A percentile compares a stretch with the other conserved stretches of the same genome.
Evolutionary conservation across 2,329 filamentous ascomycete species (phyloP).

Genomic region (Metarhizium humberi): DNA sequence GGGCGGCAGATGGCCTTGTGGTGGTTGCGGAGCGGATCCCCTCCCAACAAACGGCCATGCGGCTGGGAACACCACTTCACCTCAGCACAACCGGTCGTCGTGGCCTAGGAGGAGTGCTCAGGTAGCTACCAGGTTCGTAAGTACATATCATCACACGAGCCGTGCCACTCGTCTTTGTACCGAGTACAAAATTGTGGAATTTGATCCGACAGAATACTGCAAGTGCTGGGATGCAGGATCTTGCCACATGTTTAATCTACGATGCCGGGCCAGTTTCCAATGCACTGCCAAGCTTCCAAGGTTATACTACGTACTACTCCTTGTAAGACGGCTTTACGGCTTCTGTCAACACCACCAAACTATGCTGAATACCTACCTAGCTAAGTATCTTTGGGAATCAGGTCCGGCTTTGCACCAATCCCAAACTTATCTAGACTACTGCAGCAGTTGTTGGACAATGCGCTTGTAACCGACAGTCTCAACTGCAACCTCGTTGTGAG

Average conservation of each 20-base stretch:
- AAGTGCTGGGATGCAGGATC: background rate
- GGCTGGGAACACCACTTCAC: background rate
- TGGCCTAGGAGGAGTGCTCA: background rate
- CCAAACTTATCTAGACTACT: too few relatives aligned
- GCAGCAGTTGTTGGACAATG: too few relatives aligned
- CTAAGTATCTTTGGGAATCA: too few relatives aligned
- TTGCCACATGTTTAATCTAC: background rate
- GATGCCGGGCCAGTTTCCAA: background rate
- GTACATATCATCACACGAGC: background rate
- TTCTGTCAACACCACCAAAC: too few relatives aligned
- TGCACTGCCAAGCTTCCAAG: too few relatives aligned
- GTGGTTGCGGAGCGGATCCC: slow-evolving; percentile 1
- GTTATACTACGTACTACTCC: too few relatives aligned
- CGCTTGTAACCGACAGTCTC: too few relatives aligned
- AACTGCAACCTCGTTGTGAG: background rate
- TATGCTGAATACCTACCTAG: too few relatives aligned
- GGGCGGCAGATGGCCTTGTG: background rate
- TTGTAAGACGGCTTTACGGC: too few relatives aligned
- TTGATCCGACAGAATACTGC: background rate
- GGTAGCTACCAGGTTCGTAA: background rate
- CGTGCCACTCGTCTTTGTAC: background rate
- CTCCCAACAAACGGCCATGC: background rate
- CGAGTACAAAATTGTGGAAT: background rate
- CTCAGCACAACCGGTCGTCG: background rate
- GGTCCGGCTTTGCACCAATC: too few relatives aligned